Conservation (phyloP, 148 eudicot species). For the Amaranthus palmeri region DNA sequence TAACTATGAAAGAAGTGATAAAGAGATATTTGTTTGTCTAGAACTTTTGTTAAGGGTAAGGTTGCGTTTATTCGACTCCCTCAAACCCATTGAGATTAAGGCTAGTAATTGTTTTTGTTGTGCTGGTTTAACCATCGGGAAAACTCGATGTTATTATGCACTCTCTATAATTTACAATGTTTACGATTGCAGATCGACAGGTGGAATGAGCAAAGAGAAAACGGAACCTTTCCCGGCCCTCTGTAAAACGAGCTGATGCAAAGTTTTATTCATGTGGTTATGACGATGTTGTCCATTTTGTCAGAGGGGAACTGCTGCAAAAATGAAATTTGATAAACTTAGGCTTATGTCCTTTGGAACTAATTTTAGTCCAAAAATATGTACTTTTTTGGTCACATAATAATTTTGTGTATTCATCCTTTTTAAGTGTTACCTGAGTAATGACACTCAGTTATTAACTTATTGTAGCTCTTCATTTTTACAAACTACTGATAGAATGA, state of each 20-base stretch:
- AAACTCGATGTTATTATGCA: not conserved
- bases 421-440: constrained; percentile 12
- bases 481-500: constrained; percentile 6
- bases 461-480: constrained; percentile 11
- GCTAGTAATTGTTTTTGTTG: not conserved
- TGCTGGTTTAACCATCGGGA: not conserved
- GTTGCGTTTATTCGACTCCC: no score
- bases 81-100: no score
- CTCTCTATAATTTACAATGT: constrained; percentile 2
- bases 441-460: constrained; percentile 16
- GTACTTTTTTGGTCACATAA: constrained; percentile 23
- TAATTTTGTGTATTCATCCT: constrained; percentile 24
- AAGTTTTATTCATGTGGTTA: constrained; percentile 18
- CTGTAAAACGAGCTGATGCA: constrained; percentile 20
- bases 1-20: no score
- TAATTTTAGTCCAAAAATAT: constrained; percentile 17
- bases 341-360: constrained; percentile 30
- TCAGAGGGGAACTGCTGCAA: constrained; percentile 10
- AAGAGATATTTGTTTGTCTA: no score
- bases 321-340: constrained; percentile 16
- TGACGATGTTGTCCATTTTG: constrained; percentile 1
- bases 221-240: constrained; percentile 54
- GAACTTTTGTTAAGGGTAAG: no score
- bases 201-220: constrained; percentile 63
- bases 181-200: constrained; percentile 38